These are phyloP conservation scores for Aspergillus sp. DNA, from an alignment of 2,329 filamentous ascomycete genomes.

Conservation along the genomic window DNA sequence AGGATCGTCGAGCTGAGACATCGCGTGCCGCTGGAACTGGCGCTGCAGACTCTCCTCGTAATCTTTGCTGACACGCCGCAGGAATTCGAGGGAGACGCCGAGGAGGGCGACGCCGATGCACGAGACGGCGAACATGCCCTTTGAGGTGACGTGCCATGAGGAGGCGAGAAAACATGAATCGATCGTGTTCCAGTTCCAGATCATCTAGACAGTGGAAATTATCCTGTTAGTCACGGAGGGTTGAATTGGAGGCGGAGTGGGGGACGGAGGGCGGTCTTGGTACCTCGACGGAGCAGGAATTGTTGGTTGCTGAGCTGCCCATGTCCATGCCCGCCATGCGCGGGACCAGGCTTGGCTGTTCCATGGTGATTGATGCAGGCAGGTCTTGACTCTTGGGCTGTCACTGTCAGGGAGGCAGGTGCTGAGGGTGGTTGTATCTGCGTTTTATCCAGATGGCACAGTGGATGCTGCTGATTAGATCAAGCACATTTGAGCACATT, in stretches of 20 bases:
- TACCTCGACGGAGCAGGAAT: constrained; percentile 24
- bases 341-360: background rate
- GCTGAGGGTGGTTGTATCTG: no score
- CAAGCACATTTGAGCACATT: constrained; percentile 16
- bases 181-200: constrained; percentile 27
- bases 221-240: background rate
- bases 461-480: no score
- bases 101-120: constrained; percentile 16
- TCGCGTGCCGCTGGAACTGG: constrained; percentile 14
- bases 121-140: constrained; percentile 16
- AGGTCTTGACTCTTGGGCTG: no score
- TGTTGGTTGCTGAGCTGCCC: constrained; percentile 2
- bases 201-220: constrained; percentile 15
- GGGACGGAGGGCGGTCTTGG: background rate
- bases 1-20: constrained; percentile 3
- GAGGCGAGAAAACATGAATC: constrained; percentile 21
- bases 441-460: no score
- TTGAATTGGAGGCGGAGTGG: background rate
- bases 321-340: constrained; percentile 16
- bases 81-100: constrained; percentile 13
- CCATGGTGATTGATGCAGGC: background rate
- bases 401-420: no score
- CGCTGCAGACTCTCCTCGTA: constrained; percentile 14
- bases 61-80: constrained; percentile 13
- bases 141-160: constrained; percentile 13